phyloP scores from a whole-genome alignment of 1,139 yeast species.

The Hansenula sp. region DNA sequence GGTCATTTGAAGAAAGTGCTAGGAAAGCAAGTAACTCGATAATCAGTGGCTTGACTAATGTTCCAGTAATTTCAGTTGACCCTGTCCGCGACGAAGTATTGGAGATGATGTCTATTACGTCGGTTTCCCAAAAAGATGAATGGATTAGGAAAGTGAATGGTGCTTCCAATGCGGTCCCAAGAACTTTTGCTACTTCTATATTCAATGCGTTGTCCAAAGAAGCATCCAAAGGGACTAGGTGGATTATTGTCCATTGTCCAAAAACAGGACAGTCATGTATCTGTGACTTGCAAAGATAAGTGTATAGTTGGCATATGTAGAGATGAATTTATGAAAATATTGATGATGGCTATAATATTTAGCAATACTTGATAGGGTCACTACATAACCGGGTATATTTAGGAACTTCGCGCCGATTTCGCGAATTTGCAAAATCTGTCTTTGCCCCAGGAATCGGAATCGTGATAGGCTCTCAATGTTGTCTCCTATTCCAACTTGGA shows the following conservation, averaged over 20 bases:
- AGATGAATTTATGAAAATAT: not conserved
- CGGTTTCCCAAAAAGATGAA: slow-evolving; percentile 77
- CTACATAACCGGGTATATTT: no score
- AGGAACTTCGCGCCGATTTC: no score
- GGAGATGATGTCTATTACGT: slow-evolving; percentile 75
- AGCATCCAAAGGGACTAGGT: slow-evolving; percentile 61
- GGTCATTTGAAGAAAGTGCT: slow-evolving; percentile 78
- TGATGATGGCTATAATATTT: no score
- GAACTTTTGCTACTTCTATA: slow-evolving; percentile 72
- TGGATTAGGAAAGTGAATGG: slow-evolving; percentile 87
- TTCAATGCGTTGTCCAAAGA: slow-evolving; percentile 72
- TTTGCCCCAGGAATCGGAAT: not conserved
- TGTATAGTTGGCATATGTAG: not conserved
- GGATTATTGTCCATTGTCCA: slow-evolving; percentile 72
- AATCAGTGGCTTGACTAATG: slow-evolving; percentile 49
- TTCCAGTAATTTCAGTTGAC: slow-evolving; percentile 77
- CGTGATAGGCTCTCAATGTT: not conserved
- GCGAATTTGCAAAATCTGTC: no score
- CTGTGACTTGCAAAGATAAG: slow-evolving; percentile 58
- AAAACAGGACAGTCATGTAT: slow-evolving; percentile 70
- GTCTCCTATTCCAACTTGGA: not conserved
- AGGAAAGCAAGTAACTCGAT: slow-evolving; percentile 54
- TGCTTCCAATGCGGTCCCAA: slow-evolving; percentile 59
- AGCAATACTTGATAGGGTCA: no score
- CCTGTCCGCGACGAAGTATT: slow-evolving; percentile 74